Base-by-base conservation (phyloP, 108 stramenopile genomes). In the Nitzschia putrida region DNA sequence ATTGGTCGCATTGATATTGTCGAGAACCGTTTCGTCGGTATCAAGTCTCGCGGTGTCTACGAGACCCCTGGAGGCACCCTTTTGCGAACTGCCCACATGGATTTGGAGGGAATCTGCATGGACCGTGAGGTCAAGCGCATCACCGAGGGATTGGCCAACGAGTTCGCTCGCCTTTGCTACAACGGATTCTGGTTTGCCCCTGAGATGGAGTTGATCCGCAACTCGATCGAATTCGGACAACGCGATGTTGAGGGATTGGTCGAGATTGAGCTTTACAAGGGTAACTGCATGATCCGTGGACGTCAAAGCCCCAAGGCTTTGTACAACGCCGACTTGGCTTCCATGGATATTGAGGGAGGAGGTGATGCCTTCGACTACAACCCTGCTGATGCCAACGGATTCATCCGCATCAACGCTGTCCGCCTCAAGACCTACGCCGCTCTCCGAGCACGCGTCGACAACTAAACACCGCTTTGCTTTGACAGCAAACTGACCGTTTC, bases 141-240 rank as follows among this genome's bases (percentile, higher is more conserved):
- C 72, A 91, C 96, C 53, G 97, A 99, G 64, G 82, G 82, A 25
- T 67, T 97, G 53, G 69, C 91, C 57, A 71, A 61, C 61, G 96
- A 98, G 80, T 99, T 97, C 78, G 83, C 97, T 29, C 87, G 96
- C 26, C 84, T 98, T 18, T 97, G 97, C 83, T 99, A 99, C 97
- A 97, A 99, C 72, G 98, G 98, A 47, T 99, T 97, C 82, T 99
- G 98, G 98, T 99, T 97, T 70, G 96, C 97, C 12, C 98, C 98
- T 11, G 98, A 99, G 81, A 98, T 99, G 98, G 97, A 97, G 49
- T 76, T 98, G 63, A 86, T 98, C 77, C 91, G 90, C 61, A 68
- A 96, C 73, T 79, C 90, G 53, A 84, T 99, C 44, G 74, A 90
- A 18, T 97, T 83, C 74, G 60, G 81, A 45, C 98, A 99, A 72